These are phyloP conservation scores for Syzygium oleosum DNA, from an alignment of 345 rosid species.

Conservation along the genomic window DNA sequence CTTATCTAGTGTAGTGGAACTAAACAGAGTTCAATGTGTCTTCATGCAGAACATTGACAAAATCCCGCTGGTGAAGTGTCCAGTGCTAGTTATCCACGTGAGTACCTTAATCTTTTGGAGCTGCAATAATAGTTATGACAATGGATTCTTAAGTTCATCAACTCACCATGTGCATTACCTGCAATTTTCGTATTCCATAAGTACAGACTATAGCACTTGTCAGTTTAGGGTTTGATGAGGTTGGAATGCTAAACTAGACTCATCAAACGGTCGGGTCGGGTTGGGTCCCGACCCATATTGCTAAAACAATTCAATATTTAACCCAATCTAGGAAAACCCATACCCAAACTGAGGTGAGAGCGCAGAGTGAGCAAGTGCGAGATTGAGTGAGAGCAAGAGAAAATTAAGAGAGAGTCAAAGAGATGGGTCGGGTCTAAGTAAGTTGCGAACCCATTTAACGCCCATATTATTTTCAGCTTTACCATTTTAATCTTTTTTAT, in stretches of 20 bases:
- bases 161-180: neutral
- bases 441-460: too few relatives aligned
- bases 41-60: constrained; percentile 79
- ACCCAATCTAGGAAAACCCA: too few relatives aligned
- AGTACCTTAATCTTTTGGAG: constrained; percentile 17
- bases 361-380: too few relatives aligned
- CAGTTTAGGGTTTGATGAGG: neutral
- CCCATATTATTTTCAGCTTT: too few relatives aligned
- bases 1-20: neutral
- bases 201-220: neutral
- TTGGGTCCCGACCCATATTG: too few relatives aligned
- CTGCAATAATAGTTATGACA: neutral
- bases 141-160: neutral
- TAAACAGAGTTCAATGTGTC: neutral
- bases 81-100: constrained; percentile 89
- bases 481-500: too few relatives aligned
- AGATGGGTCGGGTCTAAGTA: too few relatives aligned
- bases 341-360: too few relatives aligned
- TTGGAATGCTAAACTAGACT: neutral
- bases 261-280: too few relatives aligned
- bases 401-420: too few relatives aligned
- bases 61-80: constrained; percentile 80
- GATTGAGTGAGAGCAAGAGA: too few relatives aligned
- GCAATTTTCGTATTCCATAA: neutral
- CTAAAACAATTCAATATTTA: too few relatives aligned